Base-by-base conservation (phyloP, 768 basidiomycete species). In the Lactifluus volemus region DNA sequence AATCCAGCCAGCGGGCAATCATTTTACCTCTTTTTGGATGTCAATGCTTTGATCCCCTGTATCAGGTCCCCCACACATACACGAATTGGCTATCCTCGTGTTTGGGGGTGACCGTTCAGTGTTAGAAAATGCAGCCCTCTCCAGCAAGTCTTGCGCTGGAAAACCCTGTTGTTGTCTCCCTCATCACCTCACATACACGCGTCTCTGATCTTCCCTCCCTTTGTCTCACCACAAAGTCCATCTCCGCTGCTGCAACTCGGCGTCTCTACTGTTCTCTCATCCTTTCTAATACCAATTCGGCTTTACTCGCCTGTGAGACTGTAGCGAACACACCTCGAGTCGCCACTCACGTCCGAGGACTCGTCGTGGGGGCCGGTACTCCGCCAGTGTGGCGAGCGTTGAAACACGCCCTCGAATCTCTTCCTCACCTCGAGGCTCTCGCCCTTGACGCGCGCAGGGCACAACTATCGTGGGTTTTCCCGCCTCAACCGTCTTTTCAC, bases 201-300 rank as follows among this genome's bases (percentile, higher is more conserved):
- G 63, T 68, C 49, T 68, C 68, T 5, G 79, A 81, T 60, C 75
- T 83, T 29, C 59, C 70, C 0, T 68, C 75, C 10, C 74, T 84
- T 49, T 77, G 76, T 65, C 70, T 73, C 51, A 76, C 77, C 7
- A 79, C 70, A 68, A 81, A 77, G 69, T 66, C 75, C 10, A 70
- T 84, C 53, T 79, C 80, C 60, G 72, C 69, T 53, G 76, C 76
- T 54, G 80, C 82, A 38, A 81, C 83, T 65, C 64, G 70, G 17
- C 71, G 66, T 60, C 68, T 84, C 42, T 85, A 84, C 69, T 69
- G 74, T 21, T 59, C 67, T 25, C 56, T 81, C 59, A 67, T 72
- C 61, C 73, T 81, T 50, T 68, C 67, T 6, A 78, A 79, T 59
- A 66, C 75, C 51, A 58, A 70, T 21, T 61, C 69, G 48, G 70